A percentile compares a stretch with the other conserved stretches of the same genome.
These are phyloP conservation scores for Deinandra increscens DNA, from an alignment of 129 eudicot species.

Conservation along the genomic window DNA sequence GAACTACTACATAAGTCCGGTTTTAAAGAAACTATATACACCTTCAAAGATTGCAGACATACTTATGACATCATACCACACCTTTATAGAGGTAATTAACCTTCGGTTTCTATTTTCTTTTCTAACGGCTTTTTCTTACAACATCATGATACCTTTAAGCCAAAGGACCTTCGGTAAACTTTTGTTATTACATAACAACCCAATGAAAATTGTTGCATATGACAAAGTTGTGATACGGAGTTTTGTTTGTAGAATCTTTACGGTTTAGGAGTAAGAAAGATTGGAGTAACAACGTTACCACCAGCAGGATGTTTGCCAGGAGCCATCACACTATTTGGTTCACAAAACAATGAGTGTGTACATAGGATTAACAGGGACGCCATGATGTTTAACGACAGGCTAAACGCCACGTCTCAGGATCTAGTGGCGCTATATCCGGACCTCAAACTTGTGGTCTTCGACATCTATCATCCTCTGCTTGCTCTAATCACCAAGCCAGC, in stretches of 20 bases:
- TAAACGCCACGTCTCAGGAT: slow-evolving; percentile 50
- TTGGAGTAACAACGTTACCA: slow-evolving; percentile 71
- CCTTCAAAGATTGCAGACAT: slow-evolving; percentile 56
- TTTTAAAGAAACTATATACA: slow-evolving; percentile 40
- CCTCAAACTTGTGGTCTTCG: slow-evolving; percentile 67
- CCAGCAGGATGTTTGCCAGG: slow-evolving; percentile 88
- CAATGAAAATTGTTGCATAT: no score
- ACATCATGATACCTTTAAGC: no score
- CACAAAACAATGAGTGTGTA: slow-evolving; percentile 55
- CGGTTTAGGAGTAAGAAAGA: slow-evolving; percentile 58
- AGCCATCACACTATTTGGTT: slow-evolving; percentile 70
- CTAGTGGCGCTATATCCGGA: slow-evolving; percentile 38
- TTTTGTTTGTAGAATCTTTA: slow-evolving; percentile 49
- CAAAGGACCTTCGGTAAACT: no score
- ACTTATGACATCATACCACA: slow-evolving; percentile 50
- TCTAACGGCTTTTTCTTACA: no score
- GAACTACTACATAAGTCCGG: slow-evolving; percentile 67
- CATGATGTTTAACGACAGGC: slow-evolving; percentile 55
- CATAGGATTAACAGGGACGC: slow-evolving; percentile 52
- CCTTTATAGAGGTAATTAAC: slow-evolving; percentile 50
- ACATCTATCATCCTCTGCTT: slow-evolving; percentile 68
- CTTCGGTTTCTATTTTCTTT: no score
- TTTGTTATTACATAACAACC: neutral
- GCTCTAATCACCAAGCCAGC: slow-evolving; percentile 45
- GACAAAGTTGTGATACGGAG: no score